A percentile compares a stretch with the other conserved stretches of the same genome.
Evolutionary conservation across 106 monocot species (phyloP).

Genomic region (Allium fistulosum): DNA sequence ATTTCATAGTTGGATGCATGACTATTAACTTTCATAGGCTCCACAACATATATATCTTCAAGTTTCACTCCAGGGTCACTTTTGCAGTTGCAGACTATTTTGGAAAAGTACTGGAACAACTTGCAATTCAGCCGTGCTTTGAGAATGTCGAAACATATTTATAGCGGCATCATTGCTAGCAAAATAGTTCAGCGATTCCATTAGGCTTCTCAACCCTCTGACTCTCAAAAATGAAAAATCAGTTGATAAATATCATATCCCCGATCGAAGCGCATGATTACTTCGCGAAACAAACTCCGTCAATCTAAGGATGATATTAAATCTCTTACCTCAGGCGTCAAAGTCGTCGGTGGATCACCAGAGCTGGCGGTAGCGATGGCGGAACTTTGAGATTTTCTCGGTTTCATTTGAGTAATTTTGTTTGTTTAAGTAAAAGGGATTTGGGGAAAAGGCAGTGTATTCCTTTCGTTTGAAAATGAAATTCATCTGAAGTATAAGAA

Average conservation of each 20-base stretch:
- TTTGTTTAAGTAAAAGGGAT: no score
- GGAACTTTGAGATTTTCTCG: background rate
- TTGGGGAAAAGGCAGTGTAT: no score
- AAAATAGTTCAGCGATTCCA: no score
- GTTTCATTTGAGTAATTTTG: background rate
- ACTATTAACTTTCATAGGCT: conserved; percentile 77
- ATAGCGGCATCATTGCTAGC: no score
- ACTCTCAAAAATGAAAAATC: no score
- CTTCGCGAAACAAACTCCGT: conserved; percentile 69
- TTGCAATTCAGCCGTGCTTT: no score
- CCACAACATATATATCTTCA: conserved; percentile 70
- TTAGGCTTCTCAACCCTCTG: no score
- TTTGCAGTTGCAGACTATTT: conserved; percentile 48
- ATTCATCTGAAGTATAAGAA: no score
- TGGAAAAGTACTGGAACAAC: conserved; percentile 94
- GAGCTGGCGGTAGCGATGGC: background rate
- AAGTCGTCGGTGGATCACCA: background rate
- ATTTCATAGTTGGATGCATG: no score
- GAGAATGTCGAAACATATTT: no score
- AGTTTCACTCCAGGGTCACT: conserved; percentile 51
- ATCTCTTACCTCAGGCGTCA: conserved; percentile 26
- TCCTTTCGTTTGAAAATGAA: no score
- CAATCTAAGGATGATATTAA: conserved; percentile 38
- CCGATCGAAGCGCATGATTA: conserved; percentile 55
- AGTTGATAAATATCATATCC: no score